These are phyloP conservation scores for Dalbergia cultrata DNA, from an alignment of 306 rosid genomes.

Conservation along the genomic window DNA sequence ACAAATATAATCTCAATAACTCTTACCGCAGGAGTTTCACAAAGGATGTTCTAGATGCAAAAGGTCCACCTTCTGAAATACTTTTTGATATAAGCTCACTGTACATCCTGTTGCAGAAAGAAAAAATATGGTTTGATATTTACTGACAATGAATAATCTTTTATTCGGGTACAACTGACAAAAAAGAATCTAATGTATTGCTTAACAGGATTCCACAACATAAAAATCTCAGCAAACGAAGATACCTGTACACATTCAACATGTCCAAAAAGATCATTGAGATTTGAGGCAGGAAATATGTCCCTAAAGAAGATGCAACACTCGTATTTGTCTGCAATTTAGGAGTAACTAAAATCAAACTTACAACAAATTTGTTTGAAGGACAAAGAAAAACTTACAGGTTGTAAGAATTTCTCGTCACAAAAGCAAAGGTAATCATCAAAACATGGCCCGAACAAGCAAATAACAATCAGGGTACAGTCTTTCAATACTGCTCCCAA, in stretches of 20 bases:
- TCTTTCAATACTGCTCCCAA: background rate
- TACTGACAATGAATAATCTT: background rate
- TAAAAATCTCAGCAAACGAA: background rate
- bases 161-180: too few relatives aligned
- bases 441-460: conserved; percentile 14
- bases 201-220: background rate
- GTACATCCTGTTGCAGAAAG: conserved; percentile 80
- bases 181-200: background rate
- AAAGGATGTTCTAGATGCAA: conserved; percentile 83
- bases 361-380: background rate
- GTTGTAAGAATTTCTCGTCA: background rate
- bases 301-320: conserved; percentile 88
- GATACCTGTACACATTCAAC: conserved; percentile 97
- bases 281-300: conserved; percentile 89
- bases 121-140: conserved; percentile 20
- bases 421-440: conserved; percentile 18
- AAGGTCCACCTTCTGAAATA: conserved; percentile 94
- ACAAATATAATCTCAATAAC: conserved; percentile 10
- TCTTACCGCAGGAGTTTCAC: conserved; percentile 90
- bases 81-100: conserved; percentile 96
- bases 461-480: background rate
- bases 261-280: conserved; percentile 92
- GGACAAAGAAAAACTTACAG: background rate
- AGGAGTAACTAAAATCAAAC: conserved; percentile 29
- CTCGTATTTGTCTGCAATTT: conserved; percentile 92